Conservation (phyloP, 2,329 filamentous ascomycete genomes). For the Pseudopyricularia javanii region DNA sequence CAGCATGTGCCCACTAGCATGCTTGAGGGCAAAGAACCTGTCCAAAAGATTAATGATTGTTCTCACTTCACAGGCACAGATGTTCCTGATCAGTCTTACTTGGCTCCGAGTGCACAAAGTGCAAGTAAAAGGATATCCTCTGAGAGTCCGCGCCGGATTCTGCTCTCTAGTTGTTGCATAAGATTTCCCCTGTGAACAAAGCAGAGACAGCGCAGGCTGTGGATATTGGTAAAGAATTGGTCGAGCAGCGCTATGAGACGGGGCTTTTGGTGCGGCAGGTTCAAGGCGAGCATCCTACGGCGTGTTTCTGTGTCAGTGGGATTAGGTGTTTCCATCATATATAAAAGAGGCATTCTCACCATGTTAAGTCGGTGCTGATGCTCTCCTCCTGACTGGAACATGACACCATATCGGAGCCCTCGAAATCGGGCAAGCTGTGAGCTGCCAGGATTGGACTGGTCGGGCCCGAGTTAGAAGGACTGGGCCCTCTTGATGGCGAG, state of each 20-base stretch:
- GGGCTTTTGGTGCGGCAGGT: neutral
- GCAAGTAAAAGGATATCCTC: slow-evolving; percentile 5
- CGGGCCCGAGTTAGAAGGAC: neutral
- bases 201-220: slow-evolving; percentile 10
- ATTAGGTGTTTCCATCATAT: neutral
- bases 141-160: neutral
- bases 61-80: neutral
- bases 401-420: neutral
- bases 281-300: neutral
- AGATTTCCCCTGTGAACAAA: slow-evolving; percentile 12
- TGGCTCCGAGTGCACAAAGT: slow-evolving; percentile 8
- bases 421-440: neutral
- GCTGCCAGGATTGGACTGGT: neutral
- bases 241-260: slow-evolving; percentile 6
- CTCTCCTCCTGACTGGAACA: neutral
- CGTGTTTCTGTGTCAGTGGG: neutral
- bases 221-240: slow-evolving; percentile 11
- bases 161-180: slow-evolving; percentile 7
- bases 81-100: slow-evolving; percentile 4
- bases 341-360: neutral
- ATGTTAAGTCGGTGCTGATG: neutral
- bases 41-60: neutral
- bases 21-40: slow-evolving; percentile 2
- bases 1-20: neutral
- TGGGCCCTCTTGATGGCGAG: neutral